These are phyloP conservation scores for Perilla frutescens DNA, from an alignment of 257 asterid genomes.

Conservation along the genomic window DNA sequence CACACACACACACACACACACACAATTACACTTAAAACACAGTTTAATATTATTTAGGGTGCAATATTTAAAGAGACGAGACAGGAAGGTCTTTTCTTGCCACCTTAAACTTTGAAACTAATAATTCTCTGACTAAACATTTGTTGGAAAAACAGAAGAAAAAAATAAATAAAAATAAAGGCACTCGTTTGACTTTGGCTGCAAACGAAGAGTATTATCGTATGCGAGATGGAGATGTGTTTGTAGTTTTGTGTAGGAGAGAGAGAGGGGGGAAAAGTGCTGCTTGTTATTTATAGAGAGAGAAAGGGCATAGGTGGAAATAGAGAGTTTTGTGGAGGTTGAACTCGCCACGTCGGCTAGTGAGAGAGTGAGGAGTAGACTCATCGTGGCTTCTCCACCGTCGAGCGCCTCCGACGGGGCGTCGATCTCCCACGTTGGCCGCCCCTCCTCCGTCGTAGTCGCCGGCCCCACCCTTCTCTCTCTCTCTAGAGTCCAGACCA, in stretches of 20 bases:
- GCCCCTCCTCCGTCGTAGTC: background rate
- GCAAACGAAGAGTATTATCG: background rate
- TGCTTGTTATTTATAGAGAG: constrained; percentile 24
- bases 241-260: background rate
- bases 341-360: constrained; percentile 56
- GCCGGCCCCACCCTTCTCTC: background rate
- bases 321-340: constrained; percentile 38
- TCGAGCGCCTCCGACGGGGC: constrained; percentile 49
- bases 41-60: background rate
- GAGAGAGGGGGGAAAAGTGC: background rate
- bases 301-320: constrained; percentile 4
- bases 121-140: background rate
- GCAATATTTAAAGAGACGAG: constrained; percentile 11
- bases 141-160: no score
- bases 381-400: constrained; percentile 72
- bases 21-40: no score
- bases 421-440: constrained; percentile 50
- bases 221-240: background rate
- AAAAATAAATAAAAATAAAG: no score
- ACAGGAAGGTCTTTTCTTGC: background rate
- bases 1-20: no score
- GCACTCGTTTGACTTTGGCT: constrained; percentile 22
- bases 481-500: background rate
- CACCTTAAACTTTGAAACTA: background rate
- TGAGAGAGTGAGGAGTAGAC: background rate